Conservation (phyloP, 306 rosid genomes). For the Ceratonia siliqua region DNA sequence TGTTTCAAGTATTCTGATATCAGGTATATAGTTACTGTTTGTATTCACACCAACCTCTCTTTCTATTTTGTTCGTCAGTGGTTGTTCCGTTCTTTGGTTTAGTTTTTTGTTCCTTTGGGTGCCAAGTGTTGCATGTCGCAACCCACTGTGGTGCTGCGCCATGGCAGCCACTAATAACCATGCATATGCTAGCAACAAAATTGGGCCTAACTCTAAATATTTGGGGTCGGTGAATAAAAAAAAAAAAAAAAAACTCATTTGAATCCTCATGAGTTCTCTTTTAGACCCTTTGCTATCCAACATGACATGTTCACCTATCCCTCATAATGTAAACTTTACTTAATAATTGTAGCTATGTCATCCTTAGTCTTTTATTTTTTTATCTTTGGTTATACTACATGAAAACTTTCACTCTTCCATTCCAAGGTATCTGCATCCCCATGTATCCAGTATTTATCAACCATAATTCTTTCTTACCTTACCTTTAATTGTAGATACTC, state of each 20-base stretch:
- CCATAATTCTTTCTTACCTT: background rate
- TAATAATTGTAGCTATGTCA: background rate
- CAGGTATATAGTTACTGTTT: background rate
- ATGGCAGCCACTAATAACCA: too few relatives aligned
- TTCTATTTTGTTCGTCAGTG: background rate
- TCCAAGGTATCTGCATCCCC: background rate
- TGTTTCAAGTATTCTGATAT: background rate
- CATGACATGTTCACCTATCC: too few relatives aligned
- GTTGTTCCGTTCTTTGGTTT: constrained; percentile 2
- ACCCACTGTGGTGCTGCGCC: too few relatives aligned
- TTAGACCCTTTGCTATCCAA: background rate
- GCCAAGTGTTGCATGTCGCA: too few relatives aligned
- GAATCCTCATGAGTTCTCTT: background rate
- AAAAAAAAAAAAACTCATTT: background rate
- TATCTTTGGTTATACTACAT: background rate
- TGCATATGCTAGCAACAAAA: background rate
- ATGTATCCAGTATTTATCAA: background rate
- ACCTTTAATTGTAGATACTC: background rate
- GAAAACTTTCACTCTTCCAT: background rate
- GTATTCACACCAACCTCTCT: background rate
- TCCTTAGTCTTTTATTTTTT: background rate
- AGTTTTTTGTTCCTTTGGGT: background rate
- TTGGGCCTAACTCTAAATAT: background rate
- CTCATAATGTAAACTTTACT: too few relatives aligned
- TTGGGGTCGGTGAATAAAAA: background rate